A percentile compares a stretch with the other conserved stretches of the same genome.
phyloP scores from a whole-genome alignment of 73 alveolate genomes.

The Paramecium octaurelia region DNA sequence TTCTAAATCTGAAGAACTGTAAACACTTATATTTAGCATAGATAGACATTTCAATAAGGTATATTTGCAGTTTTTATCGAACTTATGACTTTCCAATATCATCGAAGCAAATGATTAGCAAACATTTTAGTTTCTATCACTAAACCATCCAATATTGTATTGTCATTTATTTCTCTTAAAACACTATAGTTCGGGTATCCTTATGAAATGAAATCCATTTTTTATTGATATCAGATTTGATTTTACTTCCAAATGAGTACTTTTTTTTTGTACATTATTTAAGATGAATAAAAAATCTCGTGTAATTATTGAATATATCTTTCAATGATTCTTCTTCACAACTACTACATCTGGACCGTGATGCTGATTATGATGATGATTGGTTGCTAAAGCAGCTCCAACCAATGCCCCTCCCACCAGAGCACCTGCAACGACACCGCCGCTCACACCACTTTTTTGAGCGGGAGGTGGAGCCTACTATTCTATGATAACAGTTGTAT shows the following conservation, averaged over 20 bases:
- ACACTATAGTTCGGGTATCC: too few relatives aligned
- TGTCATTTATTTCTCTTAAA: too few relatives aligned
- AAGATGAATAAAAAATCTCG: too few relatives aligned
- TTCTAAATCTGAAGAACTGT: too few relatives aligned
- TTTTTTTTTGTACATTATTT: not conserved
- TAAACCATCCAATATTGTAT: too few relatives aligned
- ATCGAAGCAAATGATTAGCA: too few relatives aligned
- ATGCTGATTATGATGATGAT: constrained; percentile 6
- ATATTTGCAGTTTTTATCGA: too few relatives aligned
- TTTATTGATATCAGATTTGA: too few relatives aligned
- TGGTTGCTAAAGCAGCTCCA: constrained; percentile 23
- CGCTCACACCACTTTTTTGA: not conserved
- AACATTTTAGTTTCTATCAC: too few relatives aligned
- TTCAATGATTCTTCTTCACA: not conserved
- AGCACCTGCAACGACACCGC: constrained; percentile 41
- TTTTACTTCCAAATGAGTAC: not conserved
- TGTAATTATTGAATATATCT: not conserved
- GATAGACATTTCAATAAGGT: too few relatives aligned
- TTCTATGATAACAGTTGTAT: not conserved
- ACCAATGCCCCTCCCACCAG: constrained; percentile 2
- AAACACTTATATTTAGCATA: too few relatives aligned
- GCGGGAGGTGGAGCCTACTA: not conserved
- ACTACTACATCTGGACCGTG: not conserved
- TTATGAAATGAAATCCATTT: not conserved
- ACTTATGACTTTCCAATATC: too few relatives aligned